Evolutionary conservation across 2,329 filamentous ascomycete species (phyloP).

Genomic region (Cytospora piceicola): DNA sequence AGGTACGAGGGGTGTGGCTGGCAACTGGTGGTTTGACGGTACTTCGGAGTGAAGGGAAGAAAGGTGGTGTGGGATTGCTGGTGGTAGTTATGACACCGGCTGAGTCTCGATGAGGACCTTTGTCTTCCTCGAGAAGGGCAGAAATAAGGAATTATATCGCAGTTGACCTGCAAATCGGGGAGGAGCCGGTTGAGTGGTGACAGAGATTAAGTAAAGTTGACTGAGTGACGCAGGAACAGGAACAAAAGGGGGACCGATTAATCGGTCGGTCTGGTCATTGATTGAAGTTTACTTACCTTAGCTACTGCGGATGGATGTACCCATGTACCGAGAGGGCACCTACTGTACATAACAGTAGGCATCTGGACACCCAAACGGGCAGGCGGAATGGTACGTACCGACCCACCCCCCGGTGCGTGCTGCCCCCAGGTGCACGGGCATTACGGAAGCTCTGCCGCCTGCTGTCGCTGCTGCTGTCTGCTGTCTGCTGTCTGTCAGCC

Average conservation of each 20-base stretch:
- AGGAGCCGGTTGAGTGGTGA: not conserved
- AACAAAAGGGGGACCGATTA: slow-evolving; percentile 12
- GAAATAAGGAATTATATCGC: not conserved
- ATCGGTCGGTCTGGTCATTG: not conserved
- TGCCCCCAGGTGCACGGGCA: slow-evolving; percentile 10
- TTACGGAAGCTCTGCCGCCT: slow-evolving; percentile 30
- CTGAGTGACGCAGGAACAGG: slow-evolving; percentile 1
- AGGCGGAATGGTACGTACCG: slow-evolving; percentile 23
- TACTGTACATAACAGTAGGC: no score
- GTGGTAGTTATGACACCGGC: not conserved
- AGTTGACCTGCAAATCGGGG: not conserved
- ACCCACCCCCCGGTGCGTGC: slow-evolving; percentile 4
- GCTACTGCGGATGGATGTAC: not conserved
- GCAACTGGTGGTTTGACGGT: not conserved
- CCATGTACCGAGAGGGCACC: not conserved
- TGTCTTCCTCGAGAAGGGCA: not conserved
- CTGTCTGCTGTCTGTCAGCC: slow-evolving; percentile 1
- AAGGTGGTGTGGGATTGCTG: not conserved
- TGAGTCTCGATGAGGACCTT: not conserved
- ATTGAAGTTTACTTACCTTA: not conserved
- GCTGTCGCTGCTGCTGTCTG: not conserved
- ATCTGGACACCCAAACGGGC: slow-evolving; percentile 11
- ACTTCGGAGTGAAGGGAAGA: not conserved
- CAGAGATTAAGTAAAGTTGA: slow-evolving; percentile 11
- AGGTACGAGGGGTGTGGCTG: no score